Conservation (phyloP, 495 filamentous ascomycete genomes). For the Trichoderma parareesei region DNA sequence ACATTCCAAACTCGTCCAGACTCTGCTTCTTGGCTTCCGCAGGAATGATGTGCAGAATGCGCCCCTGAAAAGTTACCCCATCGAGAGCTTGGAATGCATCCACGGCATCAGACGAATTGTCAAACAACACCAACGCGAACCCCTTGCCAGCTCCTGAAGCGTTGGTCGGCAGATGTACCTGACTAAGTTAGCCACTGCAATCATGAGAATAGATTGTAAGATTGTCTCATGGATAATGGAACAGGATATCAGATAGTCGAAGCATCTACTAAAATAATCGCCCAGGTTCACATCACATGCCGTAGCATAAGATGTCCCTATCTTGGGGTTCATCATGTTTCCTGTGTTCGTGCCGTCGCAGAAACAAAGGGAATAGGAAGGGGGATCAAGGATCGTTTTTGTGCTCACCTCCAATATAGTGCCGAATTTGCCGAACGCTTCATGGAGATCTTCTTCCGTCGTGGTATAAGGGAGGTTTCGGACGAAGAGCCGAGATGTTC, state of each 20-base stretch:
- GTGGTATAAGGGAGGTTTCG: slow-evolving; percentile 80
- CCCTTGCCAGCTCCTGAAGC: slow-evolving; percentile 65
- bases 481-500: slow-evolving; percentile 69
- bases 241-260: slow-evolving; percentile 34
- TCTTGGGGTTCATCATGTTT: slow-evolving; percentile 89
- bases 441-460: slow-evolving; percentile 67
- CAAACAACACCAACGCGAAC: slow-evolving; percentile 78
- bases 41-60: slow-evolving; percentile 81
- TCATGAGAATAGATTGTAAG: background rate
- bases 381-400: slow-evolving; percentile 16
- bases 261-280: slow-evolving; percentile 61
- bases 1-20: slow-evolving; percentile 78
- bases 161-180: slow-evolving; percentile 80
- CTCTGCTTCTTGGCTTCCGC: slow-evolving; percentile 63
- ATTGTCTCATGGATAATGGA: background rate
- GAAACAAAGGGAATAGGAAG: slow-evolving; percentile 13
- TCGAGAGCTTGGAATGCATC: slow-evolving; percentile 69
- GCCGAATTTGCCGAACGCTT: slow-evolving; percentile 62
- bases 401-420: slow-evolving; percentile 75
- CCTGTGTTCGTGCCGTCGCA: slow-evolving; percentile 15
- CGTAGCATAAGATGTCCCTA: slow-evolving; percentile 96
- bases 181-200: slow-evolving; percentile 23
- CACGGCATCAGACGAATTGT: slow-evolving; percentile 59
- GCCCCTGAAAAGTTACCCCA: slow-evolving; percentile 79
- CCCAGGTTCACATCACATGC: slow-evolving; percentile 52